Evolutionary conservation across 177 flowering plant species (phyloP), one percentile per base, ranked within the genome.

Genomic region (Vitis hybrid): DNA sequence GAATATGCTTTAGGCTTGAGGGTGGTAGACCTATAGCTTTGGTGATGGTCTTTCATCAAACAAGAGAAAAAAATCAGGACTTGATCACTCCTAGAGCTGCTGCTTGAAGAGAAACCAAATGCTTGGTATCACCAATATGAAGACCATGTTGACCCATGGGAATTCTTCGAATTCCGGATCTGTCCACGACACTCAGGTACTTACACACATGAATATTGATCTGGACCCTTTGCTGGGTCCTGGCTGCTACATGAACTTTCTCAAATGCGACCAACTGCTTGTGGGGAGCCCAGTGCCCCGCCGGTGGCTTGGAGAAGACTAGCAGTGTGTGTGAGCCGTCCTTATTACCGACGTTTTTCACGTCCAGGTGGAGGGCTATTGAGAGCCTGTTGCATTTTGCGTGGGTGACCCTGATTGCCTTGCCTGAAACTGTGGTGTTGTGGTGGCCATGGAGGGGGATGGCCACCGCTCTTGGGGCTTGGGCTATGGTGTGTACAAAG

Each of bases 251-350:
- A 30, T 79, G 82, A 3, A 94, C 89, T 65, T 82, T 90, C 79
- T 86, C 80, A 49, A 90, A 94, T 0, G 87, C 91, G 17, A 92
- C 93, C 64, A 92, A 64, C 59, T 92, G 97, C 62, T 83, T 90
- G 32, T 73, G 81, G 0, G 91, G 91, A 0, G 86, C 94, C 95
- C 91, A 87, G 2, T 77, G 76, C 1, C 84, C 94, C 0, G 66
- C 81, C 0, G 98, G 97, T 1, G 95, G 94, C 1, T 54, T 73
- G 2, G 95, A 83, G 78, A 71, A 94, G 8, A 91, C 86, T 1
- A 94, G 80, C 64, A 94, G 46, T 0, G 92, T 83, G 79, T 91
- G 90, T 1, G 93, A 50, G 1, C 98, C 97, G 51, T 91, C 97
- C 48, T 19, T 75, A 6, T 77, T 55, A 2, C 98, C 98, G 4